Conservation (phyloP, 805 yeast genomes). For the Candida suzukii region DNA sequence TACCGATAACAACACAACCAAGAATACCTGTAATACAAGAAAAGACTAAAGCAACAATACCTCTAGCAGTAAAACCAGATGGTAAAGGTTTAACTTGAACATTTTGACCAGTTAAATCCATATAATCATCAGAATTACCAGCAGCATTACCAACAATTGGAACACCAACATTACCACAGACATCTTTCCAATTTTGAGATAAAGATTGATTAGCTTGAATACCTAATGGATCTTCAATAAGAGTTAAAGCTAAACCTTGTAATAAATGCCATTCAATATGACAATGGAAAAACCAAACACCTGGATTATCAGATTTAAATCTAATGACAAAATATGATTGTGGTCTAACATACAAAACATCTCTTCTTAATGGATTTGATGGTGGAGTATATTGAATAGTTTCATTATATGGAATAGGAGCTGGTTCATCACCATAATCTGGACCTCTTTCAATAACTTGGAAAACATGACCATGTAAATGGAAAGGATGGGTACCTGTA, state of each 20-base stretch:
- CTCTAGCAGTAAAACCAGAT: slow-evolving; percentile 87
- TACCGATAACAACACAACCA: slow-evolving; percentile 69
- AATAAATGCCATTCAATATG: slow-evolving; percentile 97
- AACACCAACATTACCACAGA: slow-evolving; percentile 54
- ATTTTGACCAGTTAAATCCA: slow-evolving; percentile 70
- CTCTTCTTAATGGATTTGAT: slow-evolving; percentile 77
- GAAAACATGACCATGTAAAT: slow-evolving; percentile 89
- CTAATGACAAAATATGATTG: slow-evolving; percentile 82
- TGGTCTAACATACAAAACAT: slow-evolving; percentile 70
- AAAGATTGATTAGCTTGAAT: slow-evolving; percentile 58
- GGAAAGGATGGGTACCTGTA: slow-evolving; percentile 96
- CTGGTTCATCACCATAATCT: slow-evolving; percentile 45
- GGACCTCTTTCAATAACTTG: slow-evolving; percentile 73
- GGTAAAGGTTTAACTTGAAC: slow-evolving; percentile 66
- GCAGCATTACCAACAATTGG: slow-evolving; percentile 81
- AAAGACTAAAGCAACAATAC: slow-evolving; percentile 90
- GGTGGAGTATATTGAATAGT: slow-evolving; percentile 49
- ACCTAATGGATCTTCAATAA: slow-evolving; percentile 78
- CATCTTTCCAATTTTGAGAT: slow-evolving; percentile 50
- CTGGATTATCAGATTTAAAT: slow-evolving; percentile 91
- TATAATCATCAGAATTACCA: slow-evolving; percentile 55
- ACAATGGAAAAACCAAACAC: slow-evolving; percentile 98
- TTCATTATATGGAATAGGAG: slow-evolving; percentile 52
- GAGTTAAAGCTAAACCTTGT: slow-evolving; percentile 80
- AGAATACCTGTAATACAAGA: slow-evolving; percentile 79